Evolutionary conservation across 495 filamentous ascomycete species (phyloP), one percentile per base, ranked within the genome.

Genomic region (Aspergillus asperescens): DNA sequence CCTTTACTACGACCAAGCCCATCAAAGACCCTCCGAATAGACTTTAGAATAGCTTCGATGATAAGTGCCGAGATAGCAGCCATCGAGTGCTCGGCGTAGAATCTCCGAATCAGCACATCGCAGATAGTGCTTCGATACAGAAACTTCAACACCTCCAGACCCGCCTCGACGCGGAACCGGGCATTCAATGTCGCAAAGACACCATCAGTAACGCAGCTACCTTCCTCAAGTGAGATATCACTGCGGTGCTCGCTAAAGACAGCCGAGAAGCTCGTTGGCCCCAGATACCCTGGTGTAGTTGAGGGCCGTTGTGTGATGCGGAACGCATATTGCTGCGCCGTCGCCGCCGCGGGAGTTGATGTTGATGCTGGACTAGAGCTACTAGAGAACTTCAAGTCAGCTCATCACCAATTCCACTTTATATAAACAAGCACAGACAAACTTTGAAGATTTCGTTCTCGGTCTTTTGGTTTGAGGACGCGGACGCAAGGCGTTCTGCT

Each of bases 231-330:
- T 6, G 66, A 60, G 18, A 70, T 63, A 29, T 72, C 68, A 42
- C 57, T 61, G 12, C 60, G 64, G 52, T 75, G 68, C 46, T 75
- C 73, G 3, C 65, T 50, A 10, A 73, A 62, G 15, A 79, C 72
- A 23, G 76, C 69, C 3, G 75, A 76, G 52, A 70, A 80, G 51
- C 74, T 77, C 0, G 72, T 79, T 8, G 72, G 74, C 18, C 78
- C 77, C 12, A 80, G 55, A 49, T 79, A 80, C 0, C 76, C 76
- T 9, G 72, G 64, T 35, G 32, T 35, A 15, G 5, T 60, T 50
- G 23, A 63, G 55, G 24, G 63, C 50, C 6, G 62, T 59, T 24
- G 63, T 1, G 59, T 54, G 15, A 62, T 51, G 32, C 58, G 61
- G 28, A 62, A 37, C 9, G 62, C 62, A 34, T 57, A 12, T 25